Evolutionary conservation across 441 rosid genomes (phyloP).

Genomic region (Raphanus hybrid): DNA sequence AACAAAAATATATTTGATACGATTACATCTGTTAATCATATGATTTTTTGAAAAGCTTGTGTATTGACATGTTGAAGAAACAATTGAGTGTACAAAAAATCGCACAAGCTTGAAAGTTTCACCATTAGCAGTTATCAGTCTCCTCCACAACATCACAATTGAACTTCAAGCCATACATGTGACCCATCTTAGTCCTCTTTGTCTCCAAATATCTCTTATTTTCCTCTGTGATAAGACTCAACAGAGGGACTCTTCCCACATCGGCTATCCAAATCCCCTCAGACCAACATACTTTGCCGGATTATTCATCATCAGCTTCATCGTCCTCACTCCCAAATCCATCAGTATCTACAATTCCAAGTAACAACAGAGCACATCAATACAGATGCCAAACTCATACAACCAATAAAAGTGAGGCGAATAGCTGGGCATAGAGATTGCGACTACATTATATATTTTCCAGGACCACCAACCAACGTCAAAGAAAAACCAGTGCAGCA

Average conservation of each 20-base stretch:
- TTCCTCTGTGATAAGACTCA: slow-evolving; percentile 65
- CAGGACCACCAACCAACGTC: no score
- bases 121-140: slow-evolving; percentile 19
- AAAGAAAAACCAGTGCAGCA: no score
- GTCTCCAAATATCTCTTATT: slow-evolving; percentile 76
- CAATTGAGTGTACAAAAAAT: no score
- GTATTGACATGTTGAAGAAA: background rate
- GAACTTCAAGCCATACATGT: slow-evolving; percentile 60
- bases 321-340: slow-evolving; percentile 74
- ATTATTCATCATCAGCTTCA: slow-evolving; percentile 90
- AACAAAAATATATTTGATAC: no score
- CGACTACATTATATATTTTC: no score
- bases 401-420: no score
- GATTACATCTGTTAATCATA: no score
- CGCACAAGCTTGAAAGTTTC: slow-evolving; percentile 21
- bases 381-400: no score
- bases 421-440: no score
- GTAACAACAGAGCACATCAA: no score
- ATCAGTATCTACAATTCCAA: slow-evolving; percentile 57
- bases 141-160: slow-evolving; percentile 43
- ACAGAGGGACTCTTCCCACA: slow-evolving; percentile 76
- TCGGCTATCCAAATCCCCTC: slow-evolving; percentile 78
- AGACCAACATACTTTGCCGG: slow-evolving; percentile 81
- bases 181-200: slow-evolving; percentile 75
- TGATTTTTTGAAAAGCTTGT: background rate